Percentiles rank a stretch among this genome's conserved stretches.
phyloP scores from a whole-genome alignment of 1,284 basidiomycete species.

The Kwoniella shivajii region DNA sequence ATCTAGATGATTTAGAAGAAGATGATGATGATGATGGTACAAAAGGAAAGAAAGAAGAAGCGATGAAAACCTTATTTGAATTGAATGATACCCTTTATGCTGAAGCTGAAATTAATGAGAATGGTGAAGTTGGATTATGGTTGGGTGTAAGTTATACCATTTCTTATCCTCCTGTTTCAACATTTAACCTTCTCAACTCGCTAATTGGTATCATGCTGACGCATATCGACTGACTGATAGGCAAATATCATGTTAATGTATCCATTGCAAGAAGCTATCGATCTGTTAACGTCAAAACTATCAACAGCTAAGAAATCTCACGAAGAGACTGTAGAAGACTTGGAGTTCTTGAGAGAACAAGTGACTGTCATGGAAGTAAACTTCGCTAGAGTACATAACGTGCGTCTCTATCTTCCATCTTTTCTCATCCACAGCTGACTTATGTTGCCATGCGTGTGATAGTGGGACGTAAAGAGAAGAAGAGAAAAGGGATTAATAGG shows the following conservation, averaged over 20 bases:
- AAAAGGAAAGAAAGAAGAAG: slow-evolving; percentile 47
- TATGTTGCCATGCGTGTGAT: not conserved
- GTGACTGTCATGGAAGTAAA: slow-evolving; percentile 98
- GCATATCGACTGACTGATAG: slow-evolving; percentile 56
- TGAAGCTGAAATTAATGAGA: slow-evolving; percentile 82
- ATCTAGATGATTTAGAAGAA: slow-evolving; percentile 48
- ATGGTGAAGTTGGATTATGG: slow-evolving; percentile 91
- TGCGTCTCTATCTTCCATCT: slow-evolving; percentile 28
- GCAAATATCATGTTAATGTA: slow-evolving; percentile 99
- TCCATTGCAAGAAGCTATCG: slow-evolving; percentile 76
- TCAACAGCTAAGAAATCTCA: slow-evolving; percentile 70
- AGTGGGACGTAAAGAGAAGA: slow-evolving; percentile 54
- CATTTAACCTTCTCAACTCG: not conserved
- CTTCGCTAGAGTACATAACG: slow-evolving; percentile 91
- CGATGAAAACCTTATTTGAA: slow-evolving; percentile 86
- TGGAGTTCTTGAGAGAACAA: slow-evolving; percentile 93
- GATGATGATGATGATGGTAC: slow-evolving; percentile 54
- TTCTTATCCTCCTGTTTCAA: not conserved
- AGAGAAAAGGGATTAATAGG: slow-evolving; percentile 21
- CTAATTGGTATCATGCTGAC: too few species aligned
- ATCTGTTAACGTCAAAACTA: slow-evolving; percentile 78
- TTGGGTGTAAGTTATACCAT: slow-evolving; percentile 72
- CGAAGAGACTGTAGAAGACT: slow-evolving; percentile 75
- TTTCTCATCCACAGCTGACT: not conserved
- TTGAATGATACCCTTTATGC: slow-evolving; percentile 94